Conservation (phyloP, 352 stramenopile genomes). For the Pythium dissimile region DNA sequence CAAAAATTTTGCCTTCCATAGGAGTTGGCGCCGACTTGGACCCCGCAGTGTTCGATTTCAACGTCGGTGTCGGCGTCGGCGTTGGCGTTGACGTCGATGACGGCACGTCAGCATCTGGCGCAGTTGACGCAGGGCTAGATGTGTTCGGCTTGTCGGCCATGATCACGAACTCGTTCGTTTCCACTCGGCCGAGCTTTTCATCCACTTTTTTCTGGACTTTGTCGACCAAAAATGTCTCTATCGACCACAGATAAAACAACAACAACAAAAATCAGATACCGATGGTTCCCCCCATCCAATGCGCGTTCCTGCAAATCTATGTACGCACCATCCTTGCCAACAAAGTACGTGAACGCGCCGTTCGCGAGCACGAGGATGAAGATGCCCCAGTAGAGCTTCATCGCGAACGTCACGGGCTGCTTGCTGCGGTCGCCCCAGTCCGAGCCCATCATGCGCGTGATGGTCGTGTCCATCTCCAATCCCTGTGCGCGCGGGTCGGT, state of each 20-base stretch:
- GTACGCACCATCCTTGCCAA: slow-evolving; percentile 23
- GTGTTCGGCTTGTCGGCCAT: slow-evolving; percentile 18
- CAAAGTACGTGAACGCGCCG: slow-evolving; percentile 29
- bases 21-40: not conserved
- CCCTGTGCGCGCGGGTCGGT: slow-evolving; percentile 15
- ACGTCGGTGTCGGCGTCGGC: too few relatives aligned
- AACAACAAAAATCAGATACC: too few relatives aligned
- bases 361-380: slow-evolving; percentile 35
- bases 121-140: not conserved
- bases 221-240: slow-evolving; percentile 23
- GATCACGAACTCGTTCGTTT: slow-evolving; percentile 27
- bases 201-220: slow-evolving; percentile 29
- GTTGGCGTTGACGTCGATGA: too few relatives aligned
- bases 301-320: too few relatives aligned
- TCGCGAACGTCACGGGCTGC: slow-evolving; percentile 30
- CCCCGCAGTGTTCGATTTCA: too few relatives aligned
- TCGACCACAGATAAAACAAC: not conserved
- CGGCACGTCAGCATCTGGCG: not conserved
- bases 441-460: slow-evolving; percentile 31
- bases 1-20: slow-evolving; percentile 2
- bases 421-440: slow-evolving; percentile 40
- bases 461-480: slow-evolving; percentile 27
- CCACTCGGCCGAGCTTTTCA: slow-evolving; percentile 20
- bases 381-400: slow-evolving; percentile 42
- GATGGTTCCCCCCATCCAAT: too few relatives aligned